These are phyloP conservation scores for Ophiostoma perfectum DNA, from an alignment of 2,329 filamentous ascomycete species.

Conservation along the genomic window DNA sequence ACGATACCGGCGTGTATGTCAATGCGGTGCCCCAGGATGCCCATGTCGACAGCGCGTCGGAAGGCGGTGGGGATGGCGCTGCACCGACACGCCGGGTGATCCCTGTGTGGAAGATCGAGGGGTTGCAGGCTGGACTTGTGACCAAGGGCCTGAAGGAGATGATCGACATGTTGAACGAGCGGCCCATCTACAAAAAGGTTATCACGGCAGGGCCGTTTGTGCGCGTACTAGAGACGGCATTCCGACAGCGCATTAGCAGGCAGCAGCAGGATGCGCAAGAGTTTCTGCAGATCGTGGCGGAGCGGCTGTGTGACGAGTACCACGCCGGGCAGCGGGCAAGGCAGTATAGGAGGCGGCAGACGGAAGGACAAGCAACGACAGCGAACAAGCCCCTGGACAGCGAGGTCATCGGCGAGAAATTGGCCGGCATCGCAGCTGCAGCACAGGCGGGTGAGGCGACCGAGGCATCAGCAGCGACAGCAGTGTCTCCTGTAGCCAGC, in stretches of 20 bases:
- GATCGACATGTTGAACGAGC: slow-evolving; percentile 85
- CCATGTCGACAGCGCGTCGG: slow-evolving; percentile 6
- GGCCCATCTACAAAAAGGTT: slow-evolving; percentile 88
- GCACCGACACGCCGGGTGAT: slow-evolving; percentile 30
- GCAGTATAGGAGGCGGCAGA: slow-evolving; percentile 44
- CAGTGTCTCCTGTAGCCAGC: no score
- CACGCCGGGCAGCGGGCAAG: slow-evolving; percentile 75
- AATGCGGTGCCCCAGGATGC: slow-evolving; percentile 47
- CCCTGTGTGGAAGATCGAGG: slow-evolving; percentile 57
- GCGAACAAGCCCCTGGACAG: background rate
- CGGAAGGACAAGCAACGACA: slow-evolving; percentile 15
- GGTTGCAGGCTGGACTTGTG: slow-evolving; percentile 73
- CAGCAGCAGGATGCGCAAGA: slow-evolving; percentile 98
- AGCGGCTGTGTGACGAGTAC: slow-evolving; percentile 90
- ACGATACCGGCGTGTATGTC: slow-evolving; percentile 70
- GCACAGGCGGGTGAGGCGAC: background rate
- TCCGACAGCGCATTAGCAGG: slow-evolving; percentile 82
- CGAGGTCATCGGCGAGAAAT: slow-evolving; percentile 21
- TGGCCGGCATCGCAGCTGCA: slow-evolving; percentile 20
- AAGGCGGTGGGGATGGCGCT: background rate
- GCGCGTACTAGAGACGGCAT: slow-evolving; percentile 73
- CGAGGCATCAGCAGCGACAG: background rate
- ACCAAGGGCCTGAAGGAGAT: slow-evolving; percentile 88
- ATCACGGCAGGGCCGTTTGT: slow-evolving; percentile 86
- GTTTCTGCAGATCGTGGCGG: slow-evolving; percentile 88